Evolutionary conservation across 2,329 filamentous ascomycete species (phyloP).

Genomic region (Monilinia polystroma): DNA sequence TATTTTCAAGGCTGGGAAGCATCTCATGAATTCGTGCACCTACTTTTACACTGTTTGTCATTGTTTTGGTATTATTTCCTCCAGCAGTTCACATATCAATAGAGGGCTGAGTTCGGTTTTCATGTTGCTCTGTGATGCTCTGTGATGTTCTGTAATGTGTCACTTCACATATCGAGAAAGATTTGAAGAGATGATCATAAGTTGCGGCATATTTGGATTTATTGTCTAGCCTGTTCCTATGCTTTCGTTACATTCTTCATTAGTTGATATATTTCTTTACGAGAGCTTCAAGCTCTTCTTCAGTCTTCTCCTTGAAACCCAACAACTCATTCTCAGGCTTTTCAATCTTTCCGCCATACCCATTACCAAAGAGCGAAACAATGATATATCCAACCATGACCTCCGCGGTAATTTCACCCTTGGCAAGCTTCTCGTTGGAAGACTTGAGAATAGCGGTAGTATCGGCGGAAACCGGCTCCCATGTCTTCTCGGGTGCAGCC

Average conservation of each 20-base stretch:
- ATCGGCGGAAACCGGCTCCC: slow-evolving; percentile 29
- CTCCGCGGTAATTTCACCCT: slow-evolving; percentile 35
- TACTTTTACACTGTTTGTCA: no score
- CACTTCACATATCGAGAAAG: no score
- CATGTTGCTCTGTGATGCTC: no score
- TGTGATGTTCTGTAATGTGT: no score
- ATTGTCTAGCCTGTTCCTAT: neutral
- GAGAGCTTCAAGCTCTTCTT: slow-evolving; percentile 44
- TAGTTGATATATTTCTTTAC: slow-evolving; percentile 25
- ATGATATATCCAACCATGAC: slow-evolving; percentile 42
- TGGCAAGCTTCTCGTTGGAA: slow-evolving; percentile 31
- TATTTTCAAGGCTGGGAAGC: no score
- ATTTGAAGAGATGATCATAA: neutral
- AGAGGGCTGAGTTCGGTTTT: no score
- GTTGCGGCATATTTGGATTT: neutral
- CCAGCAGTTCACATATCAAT: no score
- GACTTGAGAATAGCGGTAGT: slow-evolving; percentile 27
- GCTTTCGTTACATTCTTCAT: neutral
- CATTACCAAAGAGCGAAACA: slow-evolving; percentile 39
- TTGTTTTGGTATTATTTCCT: no score
- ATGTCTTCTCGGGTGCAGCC: slow-evolving; percentile 37
- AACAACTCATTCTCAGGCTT: slow-evolving; percentile 46
- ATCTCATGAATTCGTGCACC: no score
- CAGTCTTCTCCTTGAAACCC: slow-evolving; percentile 44
- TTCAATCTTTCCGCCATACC: slow-evolving; percentile 41